Evolutionary conservation across 2,329 filamentous ascomycete species (phyloP).

Genomic region (Monosporascus sp.): DNA sequence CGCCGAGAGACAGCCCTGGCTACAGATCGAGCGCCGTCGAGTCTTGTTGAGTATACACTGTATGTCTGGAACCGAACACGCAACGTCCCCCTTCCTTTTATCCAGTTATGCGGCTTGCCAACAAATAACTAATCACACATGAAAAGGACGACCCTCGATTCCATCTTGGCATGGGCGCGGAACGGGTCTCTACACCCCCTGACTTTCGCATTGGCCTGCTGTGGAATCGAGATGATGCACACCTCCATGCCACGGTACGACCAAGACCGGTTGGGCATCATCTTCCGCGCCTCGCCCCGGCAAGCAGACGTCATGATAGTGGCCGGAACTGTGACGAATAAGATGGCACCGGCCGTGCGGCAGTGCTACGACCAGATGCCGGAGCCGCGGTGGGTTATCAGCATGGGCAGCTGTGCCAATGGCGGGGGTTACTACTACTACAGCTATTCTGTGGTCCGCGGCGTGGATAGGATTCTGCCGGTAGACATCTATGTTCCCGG

Average conservation of each 20-base stretch:
- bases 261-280: constrained; percentile 82
- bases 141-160: constrained; percentile 77
- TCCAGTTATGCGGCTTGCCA: constrained; percentile 70
- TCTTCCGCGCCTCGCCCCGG: constrained; percentile 82
- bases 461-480: constrained; percentile 71
- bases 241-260: constrained; percentile 84
- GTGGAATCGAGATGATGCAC: constrained; percentile 91
- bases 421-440: constrained; percentile 86
- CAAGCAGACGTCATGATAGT: constrained; percentile 94
- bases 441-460: constrained; percentile 71
- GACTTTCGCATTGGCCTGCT: constrained; percentile 85
- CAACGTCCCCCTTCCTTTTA: no score
- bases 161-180: constrained; percentile 77
- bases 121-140: constrained; percentile 72
- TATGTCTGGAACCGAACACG: no score
- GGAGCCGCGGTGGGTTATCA: constrained; percentile 79
- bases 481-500: constrained; percentile 79
- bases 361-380: constrained; percentile 97
- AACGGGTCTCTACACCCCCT: constrained; percentile 84
- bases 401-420: constrained; percentile 81
- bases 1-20: no score
- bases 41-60: no score
- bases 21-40: no score
- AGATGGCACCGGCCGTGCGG: constrained; percentile 87
- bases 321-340: constrained; percentile 88